phyloP scores from a whole-genome alignment of 164 flowering plant species.

The Santalum album region DNA sequence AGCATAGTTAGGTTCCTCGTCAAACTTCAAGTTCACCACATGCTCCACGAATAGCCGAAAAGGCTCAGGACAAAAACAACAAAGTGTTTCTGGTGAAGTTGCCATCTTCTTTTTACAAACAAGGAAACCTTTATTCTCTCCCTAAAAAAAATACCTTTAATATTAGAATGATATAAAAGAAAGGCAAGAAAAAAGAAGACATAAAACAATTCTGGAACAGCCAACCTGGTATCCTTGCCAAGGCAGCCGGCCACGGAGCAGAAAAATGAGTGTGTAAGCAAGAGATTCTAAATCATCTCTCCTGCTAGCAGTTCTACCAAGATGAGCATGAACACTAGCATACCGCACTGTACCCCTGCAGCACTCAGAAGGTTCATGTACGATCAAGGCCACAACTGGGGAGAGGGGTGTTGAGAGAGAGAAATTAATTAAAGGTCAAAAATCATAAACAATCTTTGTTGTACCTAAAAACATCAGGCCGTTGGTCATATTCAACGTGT shows the following conservation, averaged over 20 bases:
- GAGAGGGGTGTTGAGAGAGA: not conserved
- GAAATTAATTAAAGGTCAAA: not conserved
- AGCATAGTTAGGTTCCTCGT: constrained; percentile 93
- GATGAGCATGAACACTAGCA: constrained; percentile 98
- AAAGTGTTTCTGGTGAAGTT: constrained; percentile 72
- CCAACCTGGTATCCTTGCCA: constrained; percentile 98
- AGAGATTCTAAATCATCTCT: constrained; percentile 97
- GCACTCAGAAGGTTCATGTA: constrained; percentile 1
- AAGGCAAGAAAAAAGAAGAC: not conserved
- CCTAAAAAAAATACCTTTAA: constrained; percentile 32
- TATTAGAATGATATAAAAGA: not conserved
- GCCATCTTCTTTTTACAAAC: constrained; percentile 97
- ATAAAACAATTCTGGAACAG: not conserved
- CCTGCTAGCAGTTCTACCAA: constrained; percentile 91
- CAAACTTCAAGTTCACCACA: constrained; percentile 86
- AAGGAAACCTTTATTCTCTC: constrained; percentile 88
- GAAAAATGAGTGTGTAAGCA: constrained; percentile 88
- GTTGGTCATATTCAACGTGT: constrained; percentile 91
- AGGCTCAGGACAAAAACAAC: constrained; percentile 81
- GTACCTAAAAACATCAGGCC: constrained; percentile 93
- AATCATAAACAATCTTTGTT: not conserved
- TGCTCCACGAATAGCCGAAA: constrained; percentile 74
- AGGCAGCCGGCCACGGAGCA: constrained; percentile 84
- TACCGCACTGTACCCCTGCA: constrained; percentile 94
- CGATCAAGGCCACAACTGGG: not conserved